Percentiles rank a stretch among this genome's conserved stretches.
phyloP scores from a whole-genome alignment of 116 monocot genomes.

The Iris pallida region DNA sequence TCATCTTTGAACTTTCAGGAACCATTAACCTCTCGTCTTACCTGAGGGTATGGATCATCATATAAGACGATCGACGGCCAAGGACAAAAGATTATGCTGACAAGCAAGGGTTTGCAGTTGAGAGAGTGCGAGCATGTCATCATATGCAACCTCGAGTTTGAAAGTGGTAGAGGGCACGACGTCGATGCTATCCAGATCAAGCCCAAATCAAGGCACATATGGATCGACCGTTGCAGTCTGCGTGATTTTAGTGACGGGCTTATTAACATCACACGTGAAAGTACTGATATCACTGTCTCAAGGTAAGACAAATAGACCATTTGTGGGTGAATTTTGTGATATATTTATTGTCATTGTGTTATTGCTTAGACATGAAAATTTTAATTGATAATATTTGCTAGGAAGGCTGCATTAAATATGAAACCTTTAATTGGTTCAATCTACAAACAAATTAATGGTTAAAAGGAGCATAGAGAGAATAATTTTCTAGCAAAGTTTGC shows the following conservation, averaged over 20 bases:
- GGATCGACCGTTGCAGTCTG: constrained; percentile 86
- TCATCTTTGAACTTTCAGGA: constrained; percentile 90
- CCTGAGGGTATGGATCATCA: constrained; percentile 70
- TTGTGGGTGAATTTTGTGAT: too few relatives aligned
- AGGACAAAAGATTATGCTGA: constrained; percentile 60
- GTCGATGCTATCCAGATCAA: constrained; percentile 93
- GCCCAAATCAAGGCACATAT: constrained; percentile 84
- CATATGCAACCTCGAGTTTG: constrained; percentile 73
- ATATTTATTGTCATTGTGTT: too few relatives aligned
- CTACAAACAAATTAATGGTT: too few relatives aligned
- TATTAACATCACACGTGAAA: constrained; percentile 81
- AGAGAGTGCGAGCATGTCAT: constrained; percentile 89
- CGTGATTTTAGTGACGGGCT: constrained; percentile 68
- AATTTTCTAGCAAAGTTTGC: too few relatives aligned
- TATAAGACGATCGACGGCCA: constrained; percentile 90
- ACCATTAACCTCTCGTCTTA: constrained; percentile 55
- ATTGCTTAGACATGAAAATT: too few relatives aligned
- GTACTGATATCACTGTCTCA: constrained; percentile 87
- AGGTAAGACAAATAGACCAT: constrained; percentile 28
- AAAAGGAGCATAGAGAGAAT: too few relatives aligned
- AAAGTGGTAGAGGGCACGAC: constrained; percentile 86
- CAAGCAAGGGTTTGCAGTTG: constrained; percentile 74
- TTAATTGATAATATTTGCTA: too few relatives aligned
- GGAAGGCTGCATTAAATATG: too few relatives aligned
- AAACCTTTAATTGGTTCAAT: too few relatives aligned